These are phyloP conservation scores for Peniophora sp. DNA, from an alignment of 1,284 basidiomycete species.

Conservation along the genomic window DNA sequence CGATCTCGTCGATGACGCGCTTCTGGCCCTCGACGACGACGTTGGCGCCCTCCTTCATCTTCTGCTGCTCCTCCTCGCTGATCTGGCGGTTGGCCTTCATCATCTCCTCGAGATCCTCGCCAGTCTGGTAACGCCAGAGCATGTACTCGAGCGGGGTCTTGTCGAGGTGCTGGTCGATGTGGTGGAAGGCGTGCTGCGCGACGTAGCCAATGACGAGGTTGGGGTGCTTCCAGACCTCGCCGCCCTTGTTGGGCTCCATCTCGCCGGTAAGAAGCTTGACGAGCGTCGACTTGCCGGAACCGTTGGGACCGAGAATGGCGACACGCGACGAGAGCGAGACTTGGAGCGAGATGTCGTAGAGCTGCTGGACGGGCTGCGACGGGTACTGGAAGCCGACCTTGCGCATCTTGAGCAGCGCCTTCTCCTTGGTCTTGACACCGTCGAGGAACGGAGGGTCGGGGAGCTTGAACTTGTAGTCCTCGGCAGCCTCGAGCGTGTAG, in stretches of 20 bases:
- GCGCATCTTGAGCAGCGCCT: constrained; percentile 95
- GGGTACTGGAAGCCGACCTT: constrained; percentile 98
- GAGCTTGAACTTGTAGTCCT: constrained; percentile 97
- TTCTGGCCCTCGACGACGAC: constrained; percentile 91
- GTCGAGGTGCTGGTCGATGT: constrained; percentile 96
- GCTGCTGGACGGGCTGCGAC: constrained; percentile 75
- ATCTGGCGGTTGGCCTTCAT: constrained; percentile 85
- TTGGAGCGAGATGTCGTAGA: constrained; percentile 93
- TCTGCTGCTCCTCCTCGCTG: constrained; percentile 81
- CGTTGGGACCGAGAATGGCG: constrained; percentile 93
- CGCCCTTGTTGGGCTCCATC: constrained; percentile 92
- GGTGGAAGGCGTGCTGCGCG: constrained; percentile 98
- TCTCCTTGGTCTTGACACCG: constrained; percentile 99
- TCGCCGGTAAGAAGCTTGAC: constrained; percentile 99
- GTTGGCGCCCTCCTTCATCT: constrained; percentile 93
- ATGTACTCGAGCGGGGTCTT: constrained; percentile 98
- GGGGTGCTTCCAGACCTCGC: constrained; percentile 98
- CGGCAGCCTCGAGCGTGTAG: constrained; percentile 89
- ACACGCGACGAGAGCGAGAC: constrained; percentile 97
- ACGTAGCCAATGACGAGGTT: constrained; percentile 99
- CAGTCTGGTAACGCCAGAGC: constrained; percentile 99
- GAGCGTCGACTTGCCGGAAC: constrained; percentile 97
- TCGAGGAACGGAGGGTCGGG: constrained; percentile 94
- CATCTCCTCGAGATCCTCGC: constrained; percentile 97
- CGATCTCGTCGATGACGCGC: constrained; percentile 90